These are phyloP conservation scores for Vachellia collinsii DNA, from an alignment of 306 rosid genomes.

Conservation along the genomic window DNA sequence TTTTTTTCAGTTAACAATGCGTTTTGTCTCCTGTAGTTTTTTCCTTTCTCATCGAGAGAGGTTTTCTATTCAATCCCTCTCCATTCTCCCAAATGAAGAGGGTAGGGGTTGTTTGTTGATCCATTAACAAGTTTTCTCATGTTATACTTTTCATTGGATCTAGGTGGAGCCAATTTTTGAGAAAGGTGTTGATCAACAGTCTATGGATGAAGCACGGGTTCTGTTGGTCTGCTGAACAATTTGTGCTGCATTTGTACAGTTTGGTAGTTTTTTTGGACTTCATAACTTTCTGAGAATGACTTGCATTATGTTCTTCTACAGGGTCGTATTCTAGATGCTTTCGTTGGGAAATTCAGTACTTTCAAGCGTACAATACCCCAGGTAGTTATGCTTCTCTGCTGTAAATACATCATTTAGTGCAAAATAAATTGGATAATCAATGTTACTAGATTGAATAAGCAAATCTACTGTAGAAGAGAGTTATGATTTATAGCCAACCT, in stretches of 20 bases:
- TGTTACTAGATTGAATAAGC: background rate
- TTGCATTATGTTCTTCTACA: slow-evolving; percentile 40
- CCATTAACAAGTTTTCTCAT: slow-evolving; percentile 31
- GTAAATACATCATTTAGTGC: background rate
- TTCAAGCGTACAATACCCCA: slow-evolving; percentile 96
- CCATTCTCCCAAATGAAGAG: slow-evolving; percentile 11
- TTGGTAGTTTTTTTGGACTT: slow-evolving; percentile 15
- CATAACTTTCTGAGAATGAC: slow-evolving; percentile 37
- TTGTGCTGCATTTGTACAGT: slow-evolving; percentile 37
- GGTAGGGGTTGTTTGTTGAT: slow-evolving; percentile 31
- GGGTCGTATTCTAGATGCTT: slow-evolving; percentile 98
- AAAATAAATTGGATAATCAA: background rate
- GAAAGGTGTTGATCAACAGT: slow-evolving; percentile 92
- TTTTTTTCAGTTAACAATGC: background rate
- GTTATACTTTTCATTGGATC: slow-evolving; percentile 40
- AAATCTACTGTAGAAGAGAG: background rate
- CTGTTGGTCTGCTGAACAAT: slow-evolving; percentile 69
- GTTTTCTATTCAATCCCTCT: background rate
- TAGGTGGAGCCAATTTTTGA: slow-evolving; percentile 99
- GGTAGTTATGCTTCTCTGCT: slow-evolving; percentile 49
- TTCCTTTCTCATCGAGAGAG: slow-evolving; percentile 3
- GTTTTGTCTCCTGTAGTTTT: slow-evolving; percentile 17
- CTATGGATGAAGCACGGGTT: slow-evolving; percentile 96
- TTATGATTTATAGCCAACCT: background rate
- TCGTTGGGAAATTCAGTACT: slow-evolving; percentile 96